Evolutionary conservation across 306 rosid species (phyloP), one percentile per base, ranked within the genome.

Genomic region (Arachis stenosperma): DNA sequence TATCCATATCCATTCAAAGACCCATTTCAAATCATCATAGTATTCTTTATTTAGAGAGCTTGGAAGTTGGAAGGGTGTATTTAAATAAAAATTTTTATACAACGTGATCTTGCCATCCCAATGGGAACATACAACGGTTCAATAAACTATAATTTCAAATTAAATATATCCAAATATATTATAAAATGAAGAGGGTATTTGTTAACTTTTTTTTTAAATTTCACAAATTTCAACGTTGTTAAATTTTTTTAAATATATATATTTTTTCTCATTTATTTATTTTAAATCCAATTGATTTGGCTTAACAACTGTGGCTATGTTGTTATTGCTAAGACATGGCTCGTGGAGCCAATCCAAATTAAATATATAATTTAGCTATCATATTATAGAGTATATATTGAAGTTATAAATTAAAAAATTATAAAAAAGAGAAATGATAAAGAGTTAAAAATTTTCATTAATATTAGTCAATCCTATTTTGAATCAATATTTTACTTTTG

Each of bases 321-420:
- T 48, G 65, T 70, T 17, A 66, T 69, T 52, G 77, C 82, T 30
- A 70, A 54, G 69, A 13, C 76, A 10, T 46, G 67, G 59, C 62
- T 41, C 41, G 71, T 56, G 37, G 13, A 30, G 12, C 27, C 41
- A 29, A 51, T 51, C 27, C 9, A 27, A 51, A 51, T 60, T 44
- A n/a, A 61, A 37, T 22, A 22, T 22, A 22, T 22, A 22, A 22
- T 22, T 22, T 22, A 22, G 27, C 27, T 22, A 22, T 1, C 27
- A 22, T 22, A 22, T 22, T 22, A 22, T 22, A 22, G 27, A 22
- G 27, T 22, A 22, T 22, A 22, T 22, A 1, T 22, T 22, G 27
- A 22, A 22, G 27, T 22, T 22, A 22, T 22, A 22, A 22, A 22
- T 22, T 22, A 22, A 22, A 22, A 22, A 22, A 22, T 22, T 22